Base-by-base conservation (phyloP, 2,329 filamentous ascomycete species). In the Metarhizium sp. region DNA sequence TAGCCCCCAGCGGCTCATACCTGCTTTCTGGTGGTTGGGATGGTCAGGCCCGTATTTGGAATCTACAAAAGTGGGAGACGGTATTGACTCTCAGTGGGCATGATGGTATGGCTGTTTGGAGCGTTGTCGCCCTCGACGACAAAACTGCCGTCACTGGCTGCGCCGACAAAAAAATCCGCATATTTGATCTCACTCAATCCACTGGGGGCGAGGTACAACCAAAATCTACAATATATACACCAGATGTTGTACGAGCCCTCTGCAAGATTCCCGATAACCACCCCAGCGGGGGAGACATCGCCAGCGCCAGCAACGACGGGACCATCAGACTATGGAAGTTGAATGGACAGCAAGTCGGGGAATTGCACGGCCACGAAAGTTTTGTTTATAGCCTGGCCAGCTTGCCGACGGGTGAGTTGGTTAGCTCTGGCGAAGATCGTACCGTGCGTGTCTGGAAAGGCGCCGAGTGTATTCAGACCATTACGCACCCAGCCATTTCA, bases 21-120 rank as follows among this genome's bases (percentile, higher is more conserved):
- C 78, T 97, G 45, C 85, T 96, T 50, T 97, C 92, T 61, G 94
- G 92, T 36, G 89, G 92, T 64, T 99, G 94, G 94, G 94, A 99
- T 70, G 83, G 83, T 34, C 87, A 91, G 60, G 92, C 90, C 32
- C 86, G 90, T 54, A 75, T 97, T 53, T 99, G 94, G 94, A 80
- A 79, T 59, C 75, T 94, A n/a, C 82, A 82, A 45, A 91, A 87
- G 61, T 96, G 92, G 89, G 90, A 95, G 66, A 82, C 82, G 10
- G 82, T 88, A 60, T 73, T 84, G 13, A 67, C 87, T 50, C 76
- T 99, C 18, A 74, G 82, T 49, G 91, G 90, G 5, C 91, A 96
- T 65, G 81, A 86, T 55, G 88, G 82, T 43, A 71, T 69, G 63
- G 87, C 86, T 51, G 91, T 99, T 14, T 97, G 92, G 92, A 87